A percentile compares a stretch with the other conserved stretches of the same genome.
Evolutionary conservation across 768 basidiomycete genomes (phyloP).

Genomic region (Auriscalpium vulgare): DNA sequence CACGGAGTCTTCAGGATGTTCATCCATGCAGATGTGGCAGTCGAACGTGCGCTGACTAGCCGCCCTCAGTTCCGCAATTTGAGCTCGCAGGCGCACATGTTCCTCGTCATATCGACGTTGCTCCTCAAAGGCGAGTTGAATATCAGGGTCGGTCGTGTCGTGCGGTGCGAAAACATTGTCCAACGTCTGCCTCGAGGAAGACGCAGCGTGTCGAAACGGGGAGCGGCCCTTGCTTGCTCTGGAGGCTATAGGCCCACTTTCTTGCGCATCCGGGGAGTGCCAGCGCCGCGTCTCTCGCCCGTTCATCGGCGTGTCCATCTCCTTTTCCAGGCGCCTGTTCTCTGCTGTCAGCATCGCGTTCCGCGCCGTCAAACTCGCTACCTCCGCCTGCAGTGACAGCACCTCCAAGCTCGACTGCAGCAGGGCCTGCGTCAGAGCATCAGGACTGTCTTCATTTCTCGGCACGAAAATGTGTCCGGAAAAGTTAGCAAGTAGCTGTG

Average conservation of each 20-base stretch:
- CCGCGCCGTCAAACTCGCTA: slow-evolving; percentile 17
- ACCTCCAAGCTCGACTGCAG: slow-evolving; percentile 44
- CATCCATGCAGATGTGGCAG: slow-evolving; percentile 53
- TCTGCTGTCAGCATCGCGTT: slow-evolving; percentile 12
- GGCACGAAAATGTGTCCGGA: slow-evolving; percentile 51
- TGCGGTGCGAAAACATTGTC: not conserved
- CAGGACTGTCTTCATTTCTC: slow-evolving; percentile 15
- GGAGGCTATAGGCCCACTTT: not conserved
- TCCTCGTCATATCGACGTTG: slow-evolving; percentile 36
- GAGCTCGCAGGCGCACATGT: slow-evolving; percentile 27
- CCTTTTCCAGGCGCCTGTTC: slow-evolving; percentile 11
- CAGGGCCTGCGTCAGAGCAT: slow-evolving; percentile 26
- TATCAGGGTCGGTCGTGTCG: slow-evolving; percentile 14
- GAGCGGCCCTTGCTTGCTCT: not conserved
- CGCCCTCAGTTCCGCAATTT: slow-evolving; percentile 24
- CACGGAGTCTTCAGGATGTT: slow-evolving; percentile 32
- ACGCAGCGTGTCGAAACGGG: not conserved
- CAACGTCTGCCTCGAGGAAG: not conserved
- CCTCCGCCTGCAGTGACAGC: slow-evolving; percentile 33
- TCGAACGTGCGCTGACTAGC: slow-evolving; percentile 30
- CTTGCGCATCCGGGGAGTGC: not conserved
- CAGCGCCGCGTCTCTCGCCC: not conserved
- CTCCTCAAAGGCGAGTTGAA: slow-evolving; percentile 20
- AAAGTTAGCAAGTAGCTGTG: slow-evolving; percentile 51
- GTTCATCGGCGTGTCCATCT: slow-evolving; percentile 4